Percentiles rank a stretch among this genome's conserved stretches.
Evolutionary conservation across 139 green algal genomes (phyloP).

Genomic region (Nannochloris sp.): DNA sequence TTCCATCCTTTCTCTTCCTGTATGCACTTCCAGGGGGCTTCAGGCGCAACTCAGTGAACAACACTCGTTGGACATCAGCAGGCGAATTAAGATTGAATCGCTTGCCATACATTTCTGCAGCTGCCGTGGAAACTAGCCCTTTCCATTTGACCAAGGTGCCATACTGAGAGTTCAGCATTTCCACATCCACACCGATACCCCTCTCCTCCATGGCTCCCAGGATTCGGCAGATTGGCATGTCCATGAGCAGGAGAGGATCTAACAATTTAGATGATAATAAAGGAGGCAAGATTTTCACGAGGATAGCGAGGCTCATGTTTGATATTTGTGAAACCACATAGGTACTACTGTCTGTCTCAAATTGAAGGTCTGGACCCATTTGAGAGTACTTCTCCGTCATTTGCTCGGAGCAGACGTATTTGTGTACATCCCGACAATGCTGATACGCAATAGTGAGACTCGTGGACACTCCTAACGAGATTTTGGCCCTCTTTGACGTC

Average conservation of each 20-base stretch:
- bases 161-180: not conserved
- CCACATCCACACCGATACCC: not conserved
- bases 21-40: conserved; percentile 6
- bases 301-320: not conserved
- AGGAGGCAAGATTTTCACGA: not conserved
- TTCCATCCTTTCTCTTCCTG: conserved; percentile 1
- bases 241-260: not conserved
- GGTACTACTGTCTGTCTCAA: not conserved
- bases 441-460: no score
- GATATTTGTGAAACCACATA: not conserved
- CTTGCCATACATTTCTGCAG: not conserved
- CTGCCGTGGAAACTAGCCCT: not conserved
- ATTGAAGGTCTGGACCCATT: not conserved
- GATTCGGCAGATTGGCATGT: not conserved
- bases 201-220: not conserved
- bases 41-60: conserved; percentile 9
- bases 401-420: no score
- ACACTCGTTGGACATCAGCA: not conserved
- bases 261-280: not conserved
- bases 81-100: not conserved
- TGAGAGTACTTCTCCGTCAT: not conserved
- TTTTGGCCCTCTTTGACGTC: not conserved
- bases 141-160: not conserved
- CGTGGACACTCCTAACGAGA: no score
- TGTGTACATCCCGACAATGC: no score